These are phyloP conservation scores for Chytriomyces hyalinus DNA, from an alignment of 192 early-diverging fungal species.

Conservation along the genomic window DNA sequence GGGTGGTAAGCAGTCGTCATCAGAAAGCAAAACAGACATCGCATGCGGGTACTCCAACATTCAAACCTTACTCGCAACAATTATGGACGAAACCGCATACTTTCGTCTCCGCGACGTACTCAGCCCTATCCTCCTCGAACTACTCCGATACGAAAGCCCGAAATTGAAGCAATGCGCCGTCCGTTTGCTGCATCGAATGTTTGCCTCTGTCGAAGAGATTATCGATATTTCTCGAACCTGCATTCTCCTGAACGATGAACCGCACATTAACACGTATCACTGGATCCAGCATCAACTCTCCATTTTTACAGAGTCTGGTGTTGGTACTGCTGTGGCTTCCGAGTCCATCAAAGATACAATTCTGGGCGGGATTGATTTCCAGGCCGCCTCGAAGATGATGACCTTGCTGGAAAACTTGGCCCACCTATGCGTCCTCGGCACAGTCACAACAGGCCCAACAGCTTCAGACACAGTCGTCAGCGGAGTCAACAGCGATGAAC, in stretches of 20 bases:
- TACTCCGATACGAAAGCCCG: constrained; percentile 37
- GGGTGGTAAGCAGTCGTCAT: not conserved
- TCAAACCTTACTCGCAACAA: constrained; percentile 13
- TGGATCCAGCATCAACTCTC: constrained; percentile 36
- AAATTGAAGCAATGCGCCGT: constrained; percentile 34
- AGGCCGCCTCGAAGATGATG: constrained; percentile 7
- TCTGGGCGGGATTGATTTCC: constrained; percentile 29
- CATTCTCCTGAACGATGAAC: constrained; percentile 32
- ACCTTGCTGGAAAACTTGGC: constrained; percentile 26
- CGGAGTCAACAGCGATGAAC: not conserved
- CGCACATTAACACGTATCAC: constrained; percentile 23
- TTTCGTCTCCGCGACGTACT: constrained; percentile 38
- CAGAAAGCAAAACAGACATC: not conserved
- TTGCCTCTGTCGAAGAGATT: constrained; percentile 37
- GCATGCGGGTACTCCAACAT: constrained; percentile 20
- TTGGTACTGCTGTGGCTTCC: constrained; percentile 8
- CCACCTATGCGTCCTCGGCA: constrained; percentile 25
- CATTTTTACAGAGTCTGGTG: constrained; percentile 26
- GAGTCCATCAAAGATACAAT: constrained; percentile 4
- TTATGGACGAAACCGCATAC: constrained; percentile 34
- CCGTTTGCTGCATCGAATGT: constrained; percentile 36
- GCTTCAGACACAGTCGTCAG: not conserved
- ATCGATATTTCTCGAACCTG: constrained; percentile 12
- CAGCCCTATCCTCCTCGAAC: constrained; percentile 39
- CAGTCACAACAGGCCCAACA: constrained; percentile 12